phyloP scores from a whole-genome alignment of 2,329 filamentous ascomycete species.

The Cercospora sojina region DNA sequence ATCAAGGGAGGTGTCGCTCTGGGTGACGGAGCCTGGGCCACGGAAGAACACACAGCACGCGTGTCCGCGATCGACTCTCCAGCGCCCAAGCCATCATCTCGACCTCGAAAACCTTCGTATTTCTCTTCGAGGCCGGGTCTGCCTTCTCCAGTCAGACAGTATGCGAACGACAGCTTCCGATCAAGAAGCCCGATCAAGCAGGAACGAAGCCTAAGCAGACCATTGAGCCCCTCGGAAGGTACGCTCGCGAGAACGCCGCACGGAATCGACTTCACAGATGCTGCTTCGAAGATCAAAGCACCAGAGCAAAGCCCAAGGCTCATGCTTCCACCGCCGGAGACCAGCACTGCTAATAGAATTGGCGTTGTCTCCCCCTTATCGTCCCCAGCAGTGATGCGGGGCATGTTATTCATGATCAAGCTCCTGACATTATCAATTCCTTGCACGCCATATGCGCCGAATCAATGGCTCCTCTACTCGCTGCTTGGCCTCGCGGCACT shows the following conservation, averaged over 20 bases:
- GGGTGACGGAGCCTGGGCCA: conserved; percentile 31
- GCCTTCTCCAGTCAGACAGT: conserved; percentile 21
- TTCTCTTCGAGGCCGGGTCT: conserved; percentile 25
- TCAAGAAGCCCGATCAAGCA: conserved; percentile 24
- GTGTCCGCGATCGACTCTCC: conserved; percentile 48
- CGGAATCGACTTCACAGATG: conserved; percentile 5
- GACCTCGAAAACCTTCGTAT: conserved; percentile 28
- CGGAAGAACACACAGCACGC: conserved; percentile 33
- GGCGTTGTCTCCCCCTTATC: conserved; percentile 38
- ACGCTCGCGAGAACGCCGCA: conserved; percentile 8
- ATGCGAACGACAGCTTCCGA: conserved; percentile 21
- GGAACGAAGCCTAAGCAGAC: conserved; percentile 16
- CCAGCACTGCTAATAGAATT: conserved; percentile 35
- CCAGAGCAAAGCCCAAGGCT: conserved; percentile 35
- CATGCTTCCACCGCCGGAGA: conserved; percentile 40
- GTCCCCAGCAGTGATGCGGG: conserved; percentile 45
- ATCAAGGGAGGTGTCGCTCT: conserved; percentile 62
- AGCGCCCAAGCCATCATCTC: conserved; percentile 21
- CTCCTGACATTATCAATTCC: conserved; percentile 62
- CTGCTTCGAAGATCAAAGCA: neutral
- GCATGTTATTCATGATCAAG: conserved; percentile 68
- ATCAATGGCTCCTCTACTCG: conserved; percentile 63
- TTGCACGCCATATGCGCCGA: conserved; percentile 71
- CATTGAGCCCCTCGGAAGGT: conserved; percentile 13
- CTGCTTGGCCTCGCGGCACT: conserved; percentile 67